These are phyloP conservation scores for Pseudogymnoascus sp. DNA, from an alignment of 2,329 filamentous ascomycete genomes.

Conservation along the genomic window DNA sequence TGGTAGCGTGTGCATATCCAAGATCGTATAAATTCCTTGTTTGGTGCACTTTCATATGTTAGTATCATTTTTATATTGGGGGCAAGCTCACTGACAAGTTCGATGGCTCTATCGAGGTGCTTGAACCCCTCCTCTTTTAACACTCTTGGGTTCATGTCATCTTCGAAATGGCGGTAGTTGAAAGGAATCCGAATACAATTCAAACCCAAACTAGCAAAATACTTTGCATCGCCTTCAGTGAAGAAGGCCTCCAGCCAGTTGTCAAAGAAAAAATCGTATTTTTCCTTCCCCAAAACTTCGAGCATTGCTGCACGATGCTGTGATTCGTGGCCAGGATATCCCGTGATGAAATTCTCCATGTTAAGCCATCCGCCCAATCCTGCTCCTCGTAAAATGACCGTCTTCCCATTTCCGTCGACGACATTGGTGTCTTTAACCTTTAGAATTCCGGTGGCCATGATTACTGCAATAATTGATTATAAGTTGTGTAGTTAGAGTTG, in stretches of 20 bases:
- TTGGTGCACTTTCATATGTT: conserved; percentile 24
- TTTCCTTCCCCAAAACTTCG: conserved; percentile 43
- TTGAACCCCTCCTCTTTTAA: conserved; percentile 39
- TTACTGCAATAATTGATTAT: neutral
- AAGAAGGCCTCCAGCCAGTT: conserved; percentile 49
- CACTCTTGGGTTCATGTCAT: conserved; percentile 38
- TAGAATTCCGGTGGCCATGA: conserved; percentile 25
- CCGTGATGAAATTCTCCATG: conserved; percentile 55
- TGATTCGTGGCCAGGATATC: conserved; percentile 48
- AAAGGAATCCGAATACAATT: conserved; percentile 51
- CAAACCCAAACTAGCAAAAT: conserved; percentile 43
- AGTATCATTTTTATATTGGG: neutral
- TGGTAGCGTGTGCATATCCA: conserved; percentile 41
- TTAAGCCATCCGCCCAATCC: conserved; percentile 36
- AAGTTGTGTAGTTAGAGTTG: neutral
- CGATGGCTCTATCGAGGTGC: conserved; percentile 37
- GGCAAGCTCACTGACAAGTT: conserved; percentile 26
- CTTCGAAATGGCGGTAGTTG: conserved; percentile 46
- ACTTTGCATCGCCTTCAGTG: conserved; percentile 46
- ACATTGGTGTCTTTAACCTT: conserved; percentile 29
- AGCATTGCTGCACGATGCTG: conserved; percentile 45
- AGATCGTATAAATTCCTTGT: conserved; percentile 40
- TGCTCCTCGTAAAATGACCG: conserved; percentile 32
- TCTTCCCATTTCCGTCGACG: conserved; percentile 28
- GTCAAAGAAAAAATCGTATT: conserved; percentile 50